phyloP scores from a whole-genome alignment of 2,329 filamentous ascomycete species.

The Fusarium secorum region DNA sequence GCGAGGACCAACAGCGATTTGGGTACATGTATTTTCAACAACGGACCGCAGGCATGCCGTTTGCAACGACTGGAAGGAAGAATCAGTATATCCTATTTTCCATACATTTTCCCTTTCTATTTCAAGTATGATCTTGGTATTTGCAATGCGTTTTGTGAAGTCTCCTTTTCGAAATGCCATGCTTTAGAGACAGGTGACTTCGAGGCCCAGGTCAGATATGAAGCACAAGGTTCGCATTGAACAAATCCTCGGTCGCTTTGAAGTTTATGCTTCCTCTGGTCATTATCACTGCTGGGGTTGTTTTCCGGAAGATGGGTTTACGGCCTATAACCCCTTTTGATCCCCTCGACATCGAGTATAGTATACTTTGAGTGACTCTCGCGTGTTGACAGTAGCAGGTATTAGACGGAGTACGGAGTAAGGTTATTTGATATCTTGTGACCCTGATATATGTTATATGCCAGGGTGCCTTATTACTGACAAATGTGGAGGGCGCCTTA shows the following conservation, averaged over 20 bases:
- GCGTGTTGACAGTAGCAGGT: neutral
- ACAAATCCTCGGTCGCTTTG: neutral
- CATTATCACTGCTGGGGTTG: neutral
- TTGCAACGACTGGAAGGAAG: neutral
- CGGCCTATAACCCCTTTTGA: neutral
- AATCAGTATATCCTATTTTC: constrained; percentile 5
- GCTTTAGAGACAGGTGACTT: constrained; percentile 25
- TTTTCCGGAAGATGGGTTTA: neutral
- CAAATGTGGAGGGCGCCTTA: neutral
- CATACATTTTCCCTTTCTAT: neutral
- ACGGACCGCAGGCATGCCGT: constrained; percentile 32
- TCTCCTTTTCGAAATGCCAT: constrained; percentile 2
- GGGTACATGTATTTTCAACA: constrained; percentile 5
- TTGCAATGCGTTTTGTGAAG: neutral
- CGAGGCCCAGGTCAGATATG: constrained; percentile 4
- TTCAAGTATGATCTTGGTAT: neutral
- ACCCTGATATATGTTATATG: neutral
- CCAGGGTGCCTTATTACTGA: neutral
- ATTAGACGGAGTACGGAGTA: neutral
- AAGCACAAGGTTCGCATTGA: neutral
- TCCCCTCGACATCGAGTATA: neutral
- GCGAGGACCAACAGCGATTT: neutral
- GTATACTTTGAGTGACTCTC: too few relatives aligned
- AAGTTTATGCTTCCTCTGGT: neutral
- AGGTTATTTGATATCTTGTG: neutral